phyloP scores from a whole-genome alignment of 345 rosid species.

The Turritis glabra region DNA sequence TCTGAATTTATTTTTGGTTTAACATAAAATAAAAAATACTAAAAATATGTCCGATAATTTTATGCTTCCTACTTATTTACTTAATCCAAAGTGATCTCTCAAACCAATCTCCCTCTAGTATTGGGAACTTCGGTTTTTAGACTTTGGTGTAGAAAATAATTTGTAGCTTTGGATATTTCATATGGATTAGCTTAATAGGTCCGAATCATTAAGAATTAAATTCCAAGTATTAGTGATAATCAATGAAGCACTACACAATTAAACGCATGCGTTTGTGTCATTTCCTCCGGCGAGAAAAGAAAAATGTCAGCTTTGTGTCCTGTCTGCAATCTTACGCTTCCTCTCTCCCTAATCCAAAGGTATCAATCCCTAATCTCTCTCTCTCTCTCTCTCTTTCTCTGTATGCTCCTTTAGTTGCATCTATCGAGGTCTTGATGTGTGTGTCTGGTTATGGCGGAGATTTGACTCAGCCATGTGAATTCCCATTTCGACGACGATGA shows the following conservation, averaged over 20 bases:
- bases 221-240: not conserved
- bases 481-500: constrained; percentile 62
- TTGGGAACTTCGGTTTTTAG: no score
- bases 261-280: not conserved
- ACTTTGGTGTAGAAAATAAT: no score
- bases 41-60: no score
- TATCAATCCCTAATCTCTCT: constrained; percentile 8
- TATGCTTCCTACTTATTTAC: no score
- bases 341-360: constrained; percentile 53
- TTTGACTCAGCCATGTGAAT: constrained; percentile 62
- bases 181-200: no score
- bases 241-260: not conserved
- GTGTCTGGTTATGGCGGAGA: not conserved
- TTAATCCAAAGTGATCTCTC: no score
- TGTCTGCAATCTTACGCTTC: constrained; percentile 51
- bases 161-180: no score
- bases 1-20: no score
- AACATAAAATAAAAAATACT: no score
- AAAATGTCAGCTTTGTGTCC: constrained; percentile 54
- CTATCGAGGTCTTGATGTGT: not conserved
- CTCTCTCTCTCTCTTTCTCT: not conserved
- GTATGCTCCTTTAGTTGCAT: not conserved
- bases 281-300: constrained; percentile 5
- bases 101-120: no score
- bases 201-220: not conserved